Conservation (phyloP, 306 rosid genomes). For the Echinosophora koreensis region DNA sequence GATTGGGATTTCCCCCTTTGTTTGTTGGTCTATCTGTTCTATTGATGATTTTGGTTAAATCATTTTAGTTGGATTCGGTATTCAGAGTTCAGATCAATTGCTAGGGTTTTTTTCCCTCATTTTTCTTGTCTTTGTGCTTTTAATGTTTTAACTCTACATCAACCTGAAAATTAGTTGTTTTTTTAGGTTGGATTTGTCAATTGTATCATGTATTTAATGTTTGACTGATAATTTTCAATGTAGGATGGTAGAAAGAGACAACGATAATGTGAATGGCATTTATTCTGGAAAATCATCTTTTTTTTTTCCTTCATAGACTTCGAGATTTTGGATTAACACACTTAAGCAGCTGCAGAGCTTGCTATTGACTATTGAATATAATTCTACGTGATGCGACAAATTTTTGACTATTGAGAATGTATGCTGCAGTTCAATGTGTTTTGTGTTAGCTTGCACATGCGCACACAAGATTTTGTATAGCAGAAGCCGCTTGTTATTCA, state of each 20-base stretch:
- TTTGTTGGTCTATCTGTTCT: neutral
- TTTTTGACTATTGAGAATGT: neutral
- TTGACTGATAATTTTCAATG: neutral
- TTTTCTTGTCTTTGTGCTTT: neutral
- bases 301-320: neutral
- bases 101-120: neutral
- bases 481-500: neutral
- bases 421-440: neutral
- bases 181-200: neutral
- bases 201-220: neutral
- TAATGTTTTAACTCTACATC: neutral
- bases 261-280: neutral
- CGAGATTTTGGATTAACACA: neutral
- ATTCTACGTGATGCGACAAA: neutral
- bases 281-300: neutral
- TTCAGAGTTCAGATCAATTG: neutral
- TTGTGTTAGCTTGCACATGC: neutral
- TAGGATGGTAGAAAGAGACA: constrained; percentile 8
- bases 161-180: neutral
- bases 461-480: neutral
- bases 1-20: neutral
- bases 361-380: neutral
- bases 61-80: neutral
- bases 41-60: neutral
- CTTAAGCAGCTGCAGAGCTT: neutral